Base-by-base conservation (phyloP, 257 asterid genomes). In the Przewalskia tangutica region DNA sequence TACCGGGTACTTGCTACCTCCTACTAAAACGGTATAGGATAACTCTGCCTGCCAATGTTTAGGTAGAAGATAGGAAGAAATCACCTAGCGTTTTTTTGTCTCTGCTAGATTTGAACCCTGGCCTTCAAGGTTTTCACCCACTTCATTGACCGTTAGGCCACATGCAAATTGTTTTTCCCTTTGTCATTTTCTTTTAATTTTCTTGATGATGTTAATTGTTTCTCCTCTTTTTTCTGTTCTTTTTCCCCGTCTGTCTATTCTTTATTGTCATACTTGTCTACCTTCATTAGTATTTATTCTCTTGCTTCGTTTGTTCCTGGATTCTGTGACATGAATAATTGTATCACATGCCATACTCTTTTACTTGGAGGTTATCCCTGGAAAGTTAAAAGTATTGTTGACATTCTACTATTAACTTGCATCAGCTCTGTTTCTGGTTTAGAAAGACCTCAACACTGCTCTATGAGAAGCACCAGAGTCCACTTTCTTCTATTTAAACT, bases 391-490 rank as follows among this genome's bases (percentile, higher is more conserved):
- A 38, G 18, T 23, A 75, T 27, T 9, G 14, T 12, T 75, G 79
- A 14, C 38, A 71, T 73, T 50, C 60, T 48, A 23, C 60, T 27
- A 48, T 73, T 48, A 12, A 48, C 60, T 73, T 73, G 12, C 46
- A 2, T 73, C 79, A 48, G 11, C 44, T 50, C 62, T 50, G 18
- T 50, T 75, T 50, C 46, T 75, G 44, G 20, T 75, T 50, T 51
- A 75, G 62, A 50, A 75, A 75, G 60, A 75, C 4, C 46, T 75
- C 60, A 75, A 75, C 79, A 50, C 46, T 75, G 62, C 79, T 75
- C 44, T 12, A 23, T 73, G 42, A 48, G 60, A 73, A 73, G 44
- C 79, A 73, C 60, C 60, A 23, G 44, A 54, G 60, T 73, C 79
- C 40, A 46, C 42, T 23, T 73, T 73, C 79, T 73, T 73, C 60